Conservation (phyloP, 1,139 yeast species). For the Taiozyma sp. region DNA sequence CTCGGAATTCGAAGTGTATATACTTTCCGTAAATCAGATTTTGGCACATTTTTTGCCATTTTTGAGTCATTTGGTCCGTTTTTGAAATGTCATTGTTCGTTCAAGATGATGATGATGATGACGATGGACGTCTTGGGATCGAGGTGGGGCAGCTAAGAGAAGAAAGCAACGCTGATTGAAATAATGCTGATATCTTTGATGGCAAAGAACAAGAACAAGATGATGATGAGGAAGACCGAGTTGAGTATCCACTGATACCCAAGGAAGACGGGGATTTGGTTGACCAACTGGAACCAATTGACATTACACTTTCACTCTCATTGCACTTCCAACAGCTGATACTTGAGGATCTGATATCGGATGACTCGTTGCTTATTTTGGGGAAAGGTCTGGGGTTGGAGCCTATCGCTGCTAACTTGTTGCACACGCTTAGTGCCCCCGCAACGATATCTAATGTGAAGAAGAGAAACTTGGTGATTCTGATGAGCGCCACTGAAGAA, state of each 20-base stretch:
- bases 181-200: not conserved
- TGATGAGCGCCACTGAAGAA: constrained; percentile 64
- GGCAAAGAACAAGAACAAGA: constrained; percentile 5
- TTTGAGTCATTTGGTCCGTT: not conserved
- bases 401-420: constrained; percentile 64
- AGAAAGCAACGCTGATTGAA: not conserved
- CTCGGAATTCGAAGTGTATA: not conserved
- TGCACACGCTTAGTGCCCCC: constrained; percentile 68
- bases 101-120: constrained; percentile 28
- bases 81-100: constrained; percentile 31
- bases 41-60: not conserved
- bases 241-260: constrained; percentile 29
- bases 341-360: constrained; percentile 63
- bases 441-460: constrained; percentile 31
- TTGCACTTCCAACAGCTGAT: constrained; percentile 72
- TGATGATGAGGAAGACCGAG: constrained; percentile 5
- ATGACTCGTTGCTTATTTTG: constrained; percentile 72
- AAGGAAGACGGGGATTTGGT: constrained; percentile 22
- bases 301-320: constrained; percentile 52
- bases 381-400: constrained; percentile 86
- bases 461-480: constrained; percentile 59
- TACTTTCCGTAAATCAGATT: not conserved
- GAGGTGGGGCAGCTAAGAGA: constrained; percentile 28
- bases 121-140: constrained; percentile 20
- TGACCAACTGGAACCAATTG: constrained; percentile 33